Evolutionary conservation across 345 rosid species (phyloP).

Genomic region (Salix exigua): DNA sequence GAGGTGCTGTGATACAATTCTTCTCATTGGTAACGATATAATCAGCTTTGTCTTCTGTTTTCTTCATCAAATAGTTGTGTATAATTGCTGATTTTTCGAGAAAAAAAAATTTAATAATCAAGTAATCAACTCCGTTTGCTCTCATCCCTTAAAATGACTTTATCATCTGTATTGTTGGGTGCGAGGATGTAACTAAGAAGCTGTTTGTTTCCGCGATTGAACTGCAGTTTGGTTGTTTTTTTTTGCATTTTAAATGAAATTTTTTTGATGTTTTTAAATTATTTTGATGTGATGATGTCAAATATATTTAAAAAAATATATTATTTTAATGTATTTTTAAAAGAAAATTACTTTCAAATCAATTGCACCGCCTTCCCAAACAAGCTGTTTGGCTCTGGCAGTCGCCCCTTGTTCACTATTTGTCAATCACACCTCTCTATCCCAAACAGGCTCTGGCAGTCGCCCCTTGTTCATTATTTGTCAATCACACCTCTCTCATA

Average conservation of each 20-base stretch:
- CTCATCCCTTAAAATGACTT: not conserved
- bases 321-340: no score
- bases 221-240: no score
- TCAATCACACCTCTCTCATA: not conserved
- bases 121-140: not conserved
- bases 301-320: no score
- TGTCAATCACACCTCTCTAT: not conserved
- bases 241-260: no score
- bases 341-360: no score
- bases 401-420: not conserved
- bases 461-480: not conserved
- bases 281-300: no score
- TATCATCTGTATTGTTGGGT: not conserved
- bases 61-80: not conserved
- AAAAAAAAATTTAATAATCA: not conserved
- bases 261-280: no score
- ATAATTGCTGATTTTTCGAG: not conserved
- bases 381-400: no score
- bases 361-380: no score
- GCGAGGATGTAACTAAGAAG: not conserved
- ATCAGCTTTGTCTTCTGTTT: not conserved
- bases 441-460: no score
- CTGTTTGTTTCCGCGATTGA: no score
- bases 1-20: constrained; percentile 48
- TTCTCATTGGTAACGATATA: not conserved